Base-by-base conservation (phyloP, 371 early-diverging fungal species). In the Mortierella polycephala region DNA sequence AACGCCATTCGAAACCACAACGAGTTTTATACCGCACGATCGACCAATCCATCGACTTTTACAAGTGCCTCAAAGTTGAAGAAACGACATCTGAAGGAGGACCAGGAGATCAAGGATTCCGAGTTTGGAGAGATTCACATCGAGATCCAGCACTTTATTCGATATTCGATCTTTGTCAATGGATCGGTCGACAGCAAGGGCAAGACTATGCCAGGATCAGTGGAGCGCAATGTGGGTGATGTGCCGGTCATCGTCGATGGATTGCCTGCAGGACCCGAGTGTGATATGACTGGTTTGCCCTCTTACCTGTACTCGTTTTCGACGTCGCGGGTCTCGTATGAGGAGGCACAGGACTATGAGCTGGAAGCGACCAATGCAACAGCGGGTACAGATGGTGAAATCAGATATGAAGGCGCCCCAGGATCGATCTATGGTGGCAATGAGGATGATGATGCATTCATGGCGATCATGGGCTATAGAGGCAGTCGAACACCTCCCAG, bases 141-240 rank as follows among this genome's bases (percentile, higher is more conserved):
- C 45, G 80, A 80, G 64, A 49, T 80, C 20, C 80, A 80, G 53
- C 80, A 80, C 52, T 80, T 80, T 64, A 69, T 80, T 40, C 80
- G 80, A 53, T 80, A 72, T 51, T 80, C 80, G 20, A 0, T 80
- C 54, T 59, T 69, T 67, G 80, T 72, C 20, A 60, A 52, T 13
- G 74, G 74, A 58, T 73, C 74, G 5, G 67, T 80, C 10, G 80
- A 80, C 54, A 50, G 11, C 64, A 72, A 69, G 60, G 80, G 80
- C 54, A 80, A 70, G 67, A 64, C 63, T 0, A 7, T 67, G 5
- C 0, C 51, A 2, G 44, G 60, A 7, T 56, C 80, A 8, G 64
- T 79, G 3, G 80, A 79, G 64, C 73, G 73, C 12, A 16, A 45
- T 7, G 12, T 80, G 41, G 80, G 80, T 7, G 73, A 73, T 40